These are phyloP conservation scores for Collybiopsis luxurians DNA, from an alignment of 768 basidiomycete genomes.

Conservation along the genomic window DNA sequence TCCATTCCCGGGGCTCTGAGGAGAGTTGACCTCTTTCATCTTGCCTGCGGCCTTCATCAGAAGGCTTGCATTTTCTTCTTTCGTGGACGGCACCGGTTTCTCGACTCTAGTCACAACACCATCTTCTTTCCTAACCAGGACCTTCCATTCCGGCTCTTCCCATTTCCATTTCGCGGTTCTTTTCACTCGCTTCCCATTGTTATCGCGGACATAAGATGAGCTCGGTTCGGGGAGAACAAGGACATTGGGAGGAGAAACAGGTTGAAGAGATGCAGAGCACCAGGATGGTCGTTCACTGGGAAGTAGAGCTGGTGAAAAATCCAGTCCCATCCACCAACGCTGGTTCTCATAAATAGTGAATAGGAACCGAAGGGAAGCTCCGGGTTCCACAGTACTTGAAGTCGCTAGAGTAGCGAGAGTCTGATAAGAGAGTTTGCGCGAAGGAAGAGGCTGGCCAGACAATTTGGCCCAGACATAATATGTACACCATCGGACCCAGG, in stretches of 20 bases:
- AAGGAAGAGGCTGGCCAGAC: conserved; percentile 44
- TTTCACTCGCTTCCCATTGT: conserved; percentile 49
- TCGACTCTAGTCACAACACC: conserved; percentile 52
- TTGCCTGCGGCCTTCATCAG: conserved; percentile 56
- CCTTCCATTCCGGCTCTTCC: conserved; percentile 90
- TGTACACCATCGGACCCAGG: conserved; percentile 62
- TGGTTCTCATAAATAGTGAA: conserved; percentile 95
- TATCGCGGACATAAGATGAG: conserved; percentile 51
- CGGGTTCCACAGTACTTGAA: conserved; percentile 28
- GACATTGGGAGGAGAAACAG: conserved; percentile 67
- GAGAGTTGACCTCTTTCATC: conserved; percentile 32
- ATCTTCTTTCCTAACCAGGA: conserved; percentile 63
- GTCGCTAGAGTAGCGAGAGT: conserved; percentile 17
- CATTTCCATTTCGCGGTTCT: conserved; percentile 83
- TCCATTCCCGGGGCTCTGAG: conserved; percentile 15
- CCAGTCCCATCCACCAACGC: conserved; percentile 96
- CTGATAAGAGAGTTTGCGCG: conserved; percentile 31
- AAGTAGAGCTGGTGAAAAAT: conserved; percentile 92
- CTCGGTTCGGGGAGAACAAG: conserved; percentile 67
- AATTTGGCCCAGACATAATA: conserved; percentile 52
- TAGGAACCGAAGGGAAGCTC: conserved; percentile 63
- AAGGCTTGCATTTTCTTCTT: conserved; percentile 46
- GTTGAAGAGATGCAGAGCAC: conserved; percentile 57
- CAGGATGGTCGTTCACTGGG: conserved; percentile 90
- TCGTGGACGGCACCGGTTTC: conserved; percentile 50